These are phyloP conservation scores for Gaeumannomyces sp. DNA, from an alignment of 2,329 filamentous ascomycete species.

Conservation along the genomic window DNA sequence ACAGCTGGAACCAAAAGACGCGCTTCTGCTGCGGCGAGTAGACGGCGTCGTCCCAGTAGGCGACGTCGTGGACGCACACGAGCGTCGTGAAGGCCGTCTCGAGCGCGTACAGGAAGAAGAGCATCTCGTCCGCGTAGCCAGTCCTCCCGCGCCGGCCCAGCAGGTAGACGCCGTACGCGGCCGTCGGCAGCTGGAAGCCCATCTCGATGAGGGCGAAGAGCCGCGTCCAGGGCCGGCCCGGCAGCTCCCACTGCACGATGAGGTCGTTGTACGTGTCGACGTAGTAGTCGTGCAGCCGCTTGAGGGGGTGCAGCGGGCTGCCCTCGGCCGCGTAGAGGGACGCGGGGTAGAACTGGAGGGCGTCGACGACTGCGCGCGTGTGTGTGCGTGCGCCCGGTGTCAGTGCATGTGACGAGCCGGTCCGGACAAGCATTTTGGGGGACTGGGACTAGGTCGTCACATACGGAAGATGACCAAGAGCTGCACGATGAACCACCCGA, in stretches of 20 bases:
- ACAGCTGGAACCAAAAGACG: constrained; percentile 41
- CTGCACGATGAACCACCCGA: constrained; percentile 27
- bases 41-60: constrained; percentile 40
- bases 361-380: constrained; percentile 49
- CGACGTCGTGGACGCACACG: constrained; percentile 45
- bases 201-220: constrained; percentile 45
- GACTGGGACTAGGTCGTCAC: not conserved
- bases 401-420: too few relatives aligned
- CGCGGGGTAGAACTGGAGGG: constrained; percentile 45
- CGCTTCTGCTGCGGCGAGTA: constrained; percentile 39
- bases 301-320: constrained; percentile 42
- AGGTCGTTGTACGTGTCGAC: constrained; percentile 44
- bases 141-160: constrained; percentile 27
- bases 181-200: constrained; percentile 43
- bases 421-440: constrained; percentile 1
- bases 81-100: constrained; percentile 45
- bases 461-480: constrained; percentile 20
- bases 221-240: constrained; percentile 41
- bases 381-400: too few relatives aligned
- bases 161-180: constrained; percentile 38
- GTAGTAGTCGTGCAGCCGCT: constrained; percentile 40
- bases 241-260: constrained; percentile 34
- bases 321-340: constrained; percentile 34
- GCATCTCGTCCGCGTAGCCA: constrained; percentile 38
- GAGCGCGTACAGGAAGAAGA: constrained; percentile 44